Conservation (phyloP, 495 filamentous ascomycete species). For the Daldinia vernicosa region DNA sequence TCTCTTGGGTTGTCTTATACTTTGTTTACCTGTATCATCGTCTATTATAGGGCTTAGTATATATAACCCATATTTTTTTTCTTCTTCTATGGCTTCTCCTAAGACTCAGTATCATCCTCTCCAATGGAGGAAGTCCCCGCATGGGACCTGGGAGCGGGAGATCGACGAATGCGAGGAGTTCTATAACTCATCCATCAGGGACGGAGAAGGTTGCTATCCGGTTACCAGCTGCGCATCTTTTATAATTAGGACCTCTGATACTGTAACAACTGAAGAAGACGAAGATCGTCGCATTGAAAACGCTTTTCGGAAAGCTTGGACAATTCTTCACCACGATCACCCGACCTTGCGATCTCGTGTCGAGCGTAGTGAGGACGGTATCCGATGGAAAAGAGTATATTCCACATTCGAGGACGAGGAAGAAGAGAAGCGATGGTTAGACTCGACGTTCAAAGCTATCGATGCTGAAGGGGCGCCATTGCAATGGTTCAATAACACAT, state of each 20-base stretch:
- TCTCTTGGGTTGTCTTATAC: neutral
- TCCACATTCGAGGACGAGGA: slow-evolving; percentile 27
- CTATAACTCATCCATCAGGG: slow-evolving; percentile 50
- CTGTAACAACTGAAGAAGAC: slow-evolving; percentile 19
- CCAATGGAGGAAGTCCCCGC: slow-evolving; percentile 38
- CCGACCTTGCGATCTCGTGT: slow-evolving; percentile 56
- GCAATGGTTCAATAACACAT: slow-evolving; percentile 56
- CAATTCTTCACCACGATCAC: slow-evolving; percentile 51
- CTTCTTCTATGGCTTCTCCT: neutral
- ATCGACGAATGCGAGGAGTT: slow-evolving; percentile 58
- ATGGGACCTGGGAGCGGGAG: slow-evolving; percentile 52
- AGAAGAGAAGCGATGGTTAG: slow-evolving; percentile 47
- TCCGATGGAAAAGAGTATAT: slow-evolving; percentile 55
- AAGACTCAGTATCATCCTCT: slow-evolving; percentile 4
- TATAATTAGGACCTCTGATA: slow-evolving; percentile 48
- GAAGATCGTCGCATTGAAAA: slow-evolving; percentile 30
- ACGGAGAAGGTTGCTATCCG: slow-evolving; percentile 39
- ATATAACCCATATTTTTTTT: neutral
- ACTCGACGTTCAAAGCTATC: slow-evolving; percentile 50
- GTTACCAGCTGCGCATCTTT: slow-evolving; percentile 54
- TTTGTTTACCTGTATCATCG: neutral
- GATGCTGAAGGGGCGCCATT: slow-evolving; percentile 41
- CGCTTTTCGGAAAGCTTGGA: slow-evolving; percentile 54
- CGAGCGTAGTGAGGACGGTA: slow-evolving; percentile 35
- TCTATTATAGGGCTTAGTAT: neutral